Evolutionary conservation across 78 protist species (phyloP).

Genomic region (Emiliania huxleyi): DNA sequence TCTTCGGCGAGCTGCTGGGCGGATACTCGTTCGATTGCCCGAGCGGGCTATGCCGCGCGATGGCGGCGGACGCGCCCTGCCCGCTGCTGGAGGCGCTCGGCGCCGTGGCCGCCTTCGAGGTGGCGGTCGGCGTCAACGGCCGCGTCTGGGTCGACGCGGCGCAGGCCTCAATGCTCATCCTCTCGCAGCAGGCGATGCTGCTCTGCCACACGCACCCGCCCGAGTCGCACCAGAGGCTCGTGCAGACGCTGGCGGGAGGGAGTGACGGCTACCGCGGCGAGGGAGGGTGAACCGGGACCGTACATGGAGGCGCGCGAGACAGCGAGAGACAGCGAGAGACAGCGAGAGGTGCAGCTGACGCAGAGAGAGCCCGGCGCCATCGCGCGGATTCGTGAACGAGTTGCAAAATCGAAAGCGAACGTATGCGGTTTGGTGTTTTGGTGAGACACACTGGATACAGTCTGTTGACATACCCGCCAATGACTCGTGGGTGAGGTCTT

Average conservation of each 20-base stretch:
- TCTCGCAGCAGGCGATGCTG: slow-evolving; percentile 9
- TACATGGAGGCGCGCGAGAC: no score
- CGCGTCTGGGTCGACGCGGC: slow-evolving; percentile 75
- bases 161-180: neutral
- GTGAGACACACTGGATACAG: no score
- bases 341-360: no score
- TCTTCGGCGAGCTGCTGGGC: slow-evolving; percentile 68
- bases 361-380: no score
- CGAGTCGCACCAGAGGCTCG: neutral
- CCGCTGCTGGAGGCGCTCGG: slow-evolving; percentile 61
- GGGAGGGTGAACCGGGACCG: no score
- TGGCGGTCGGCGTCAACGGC: slow-evolving; percentile 79
- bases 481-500: no score
- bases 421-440: no score
- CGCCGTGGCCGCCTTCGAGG: slow-evolving; percentile 57
- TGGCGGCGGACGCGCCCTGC: slow-evolving; percentile 40
- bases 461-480: no score
- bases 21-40: slow-evolving; percentile 63
- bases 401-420: no score
- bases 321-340: no score
- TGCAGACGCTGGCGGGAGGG: neutral
- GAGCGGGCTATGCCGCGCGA: neutral
- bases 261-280: no score
- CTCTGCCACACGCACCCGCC: neutral
- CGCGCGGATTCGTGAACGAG: no score